phyloP scores from a whole-genome alignment of 2,329 filamentous ascomycete species.

The Claviceps spartinae region DNA sequence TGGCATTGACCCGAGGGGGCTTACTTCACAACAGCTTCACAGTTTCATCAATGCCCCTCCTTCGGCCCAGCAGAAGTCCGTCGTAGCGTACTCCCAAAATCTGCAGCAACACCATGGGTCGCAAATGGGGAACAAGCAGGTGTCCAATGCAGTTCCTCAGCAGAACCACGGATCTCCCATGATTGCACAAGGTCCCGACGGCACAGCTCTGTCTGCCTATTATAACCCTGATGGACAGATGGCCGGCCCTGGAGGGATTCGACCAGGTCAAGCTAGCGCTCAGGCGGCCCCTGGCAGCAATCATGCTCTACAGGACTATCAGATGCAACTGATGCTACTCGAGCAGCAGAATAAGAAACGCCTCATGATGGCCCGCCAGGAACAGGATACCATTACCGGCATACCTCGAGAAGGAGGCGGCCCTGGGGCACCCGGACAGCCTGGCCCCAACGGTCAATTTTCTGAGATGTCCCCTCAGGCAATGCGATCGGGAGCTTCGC shows the following conservation, averaged over 20 bases:
- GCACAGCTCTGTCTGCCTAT: slow-evolving; percentile 38
- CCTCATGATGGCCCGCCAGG: slow-evolving; percentile 68
- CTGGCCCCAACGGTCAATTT: slow-evolving; percentile 53
- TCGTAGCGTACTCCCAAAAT: slow-evolving; percentile 76
- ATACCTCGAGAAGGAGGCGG: slow-evolving; percentile 35
- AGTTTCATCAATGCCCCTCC: slow-evolving; percentile 41
- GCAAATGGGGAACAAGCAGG: slow-evolving; percentile 70
- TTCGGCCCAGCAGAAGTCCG: slow-evolving; percentile 63
- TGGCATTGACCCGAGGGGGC: slow-evolving; percentile 60
- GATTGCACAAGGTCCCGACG: slow-evolving; percentile 61
- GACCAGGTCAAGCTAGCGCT: slow-evolving; percentile 34
- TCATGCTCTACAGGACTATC: slow-evolving; percentile 73
- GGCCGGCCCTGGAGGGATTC: slow-evolving; percentile 43
- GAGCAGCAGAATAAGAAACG: slow-evolving; percentile 83
- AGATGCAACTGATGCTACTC: slow-evolving; percentile 78
- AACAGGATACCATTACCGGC: slow-evolving; percentile 50
- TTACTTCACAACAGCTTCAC: slow-evolving; percentile 67
- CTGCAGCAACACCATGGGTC: slow-evolving; percentile 69
- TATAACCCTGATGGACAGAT: slow-evolving; percentile 52
- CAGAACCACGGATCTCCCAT: slow-evolving; percentile 71
- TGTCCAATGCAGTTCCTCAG: slow-evolving; percentile 59
- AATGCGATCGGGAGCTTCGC: slow-evolving; percentile 56
- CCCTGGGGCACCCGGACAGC: slow-evolving; percentile 37
- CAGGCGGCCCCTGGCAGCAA: slow-evolving; percentile 46
- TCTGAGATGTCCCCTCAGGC: slow-evolving; percentile 58